A percentile compares a stretch with the other conserved stretches of the same genome.
phyloP scores from a whole-genome alignment of 2,329 filamentous ascomycete genomes.

The Thermoascus crustaceus region DNA sequence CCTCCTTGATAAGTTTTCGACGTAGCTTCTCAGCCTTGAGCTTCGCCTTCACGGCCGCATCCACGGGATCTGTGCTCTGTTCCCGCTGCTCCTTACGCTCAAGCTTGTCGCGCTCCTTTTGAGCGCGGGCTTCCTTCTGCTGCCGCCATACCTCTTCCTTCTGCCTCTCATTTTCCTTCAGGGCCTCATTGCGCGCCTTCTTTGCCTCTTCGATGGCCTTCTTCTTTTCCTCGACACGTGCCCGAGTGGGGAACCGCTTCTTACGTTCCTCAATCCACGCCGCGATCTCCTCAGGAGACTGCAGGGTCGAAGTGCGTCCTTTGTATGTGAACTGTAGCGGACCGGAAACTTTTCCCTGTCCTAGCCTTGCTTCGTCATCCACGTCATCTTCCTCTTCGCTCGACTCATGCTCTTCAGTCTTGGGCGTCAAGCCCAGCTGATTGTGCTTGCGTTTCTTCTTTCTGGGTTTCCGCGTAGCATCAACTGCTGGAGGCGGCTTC shows the following conservation, averaged over 20 bases:
- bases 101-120: conserved; percentile 14
- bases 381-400: conserved; percentile 40
- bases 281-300: conserved; percentile 58
- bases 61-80: conserved; percentile 17
- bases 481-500: conserved; percentile 32
- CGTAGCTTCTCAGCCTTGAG: conserved; percentile 35
- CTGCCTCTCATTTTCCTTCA: conserved; percentile 34
- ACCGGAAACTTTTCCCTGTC: conserved; percentile 15
- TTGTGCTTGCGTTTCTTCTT: conserved; percentile 40
- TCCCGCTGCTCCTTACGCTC: conserved; percentile 18
- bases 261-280: conserved; percentile 75
- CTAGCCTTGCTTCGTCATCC: conserved; percentile 38
- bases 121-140: conserved; percentile 24
- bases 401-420: conserved; percentile 37
- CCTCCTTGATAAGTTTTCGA: conserved; percentile 56
- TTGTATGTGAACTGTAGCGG: conserved; percentile 48
- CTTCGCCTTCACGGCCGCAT: conserved; percentile 30
- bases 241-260: conserved; percentile 71
- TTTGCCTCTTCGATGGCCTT: conserved; percentile 59
- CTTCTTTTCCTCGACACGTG: conserved; percentile 54
- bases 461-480: conserved; percentile 27
- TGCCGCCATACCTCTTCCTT: conserved; percentile 25
- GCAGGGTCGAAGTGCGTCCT: conserved; percentile 46
- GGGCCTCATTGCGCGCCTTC: conserved; percentile 27
- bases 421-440: conserved; percentile 41